Percentiles rank a stretch among this genome's conserved stretches.
These are phyloP conservation scores for Cenococcum geophilum DNA, from an alignment of 495 filamentous ascomycete species.

Conservation along the genomic window DNA sequence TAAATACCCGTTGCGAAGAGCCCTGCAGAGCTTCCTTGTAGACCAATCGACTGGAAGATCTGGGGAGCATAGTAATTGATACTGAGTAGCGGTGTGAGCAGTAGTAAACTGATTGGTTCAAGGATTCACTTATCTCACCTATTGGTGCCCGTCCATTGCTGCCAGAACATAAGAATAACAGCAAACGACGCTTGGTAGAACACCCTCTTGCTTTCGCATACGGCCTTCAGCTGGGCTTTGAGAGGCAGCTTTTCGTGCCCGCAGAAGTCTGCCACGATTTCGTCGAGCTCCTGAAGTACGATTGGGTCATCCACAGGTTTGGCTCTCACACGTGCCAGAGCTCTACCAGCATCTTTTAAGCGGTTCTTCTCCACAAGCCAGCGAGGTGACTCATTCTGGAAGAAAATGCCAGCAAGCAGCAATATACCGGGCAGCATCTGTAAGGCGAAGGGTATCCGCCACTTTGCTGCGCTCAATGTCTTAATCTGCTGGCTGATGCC, in stretches of 20 bases:
- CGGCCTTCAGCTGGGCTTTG: slow-evolving; percentile 23
- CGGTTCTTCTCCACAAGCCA: slow-evolving; percentile 57
- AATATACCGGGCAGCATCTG: slow-evolving; percentile 53
- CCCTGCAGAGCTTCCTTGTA: slow-evolving; percentile 19
- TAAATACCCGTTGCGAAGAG: slow-evolving; percentile 33
- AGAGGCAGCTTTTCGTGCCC: slow-evolving; percentile 30
- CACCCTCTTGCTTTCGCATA: slow-evolving; percentile 27
- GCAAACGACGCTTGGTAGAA: slow-evolving; percentile 32
- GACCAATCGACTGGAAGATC: slow-evolving; percentile 31
- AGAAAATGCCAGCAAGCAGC: slow-evolving; percentile 45
- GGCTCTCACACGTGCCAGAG: slow-evolving; percentile 58
- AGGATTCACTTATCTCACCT: not conserved
- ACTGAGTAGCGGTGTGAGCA: slow-evolving; percentile 23
- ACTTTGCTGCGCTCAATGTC: slow-evolving; percentile 43
- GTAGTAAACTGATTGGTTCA: not conserved
- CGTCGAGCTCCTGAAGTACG: slow-evolving; percentile 39
- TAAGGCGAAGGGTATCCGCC: slow-evolving; percentile 53
- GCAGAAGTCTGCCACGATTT: slow-evolving; percentile 29
- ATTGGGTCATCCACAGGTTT: slow-evolving; percentile 53
- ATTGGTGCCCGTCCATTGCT: slow-evolving; percentile 36
- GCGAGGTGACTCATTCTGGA: slow-evolving; percentile 56
- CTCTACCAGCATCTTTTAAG: slow-evolving; percentile 50
- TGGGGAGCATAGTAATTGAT: slow-evolving; percentile 30
- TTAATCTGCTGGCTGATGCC: slow-evolving; percentile 46
- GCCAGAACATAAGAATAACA: slow-evolving; percentile 36